phyloP scores from a whole-genome alignment of 371 early-diverging fungal species.

The Syncephalastrum racemosum region DNA sequence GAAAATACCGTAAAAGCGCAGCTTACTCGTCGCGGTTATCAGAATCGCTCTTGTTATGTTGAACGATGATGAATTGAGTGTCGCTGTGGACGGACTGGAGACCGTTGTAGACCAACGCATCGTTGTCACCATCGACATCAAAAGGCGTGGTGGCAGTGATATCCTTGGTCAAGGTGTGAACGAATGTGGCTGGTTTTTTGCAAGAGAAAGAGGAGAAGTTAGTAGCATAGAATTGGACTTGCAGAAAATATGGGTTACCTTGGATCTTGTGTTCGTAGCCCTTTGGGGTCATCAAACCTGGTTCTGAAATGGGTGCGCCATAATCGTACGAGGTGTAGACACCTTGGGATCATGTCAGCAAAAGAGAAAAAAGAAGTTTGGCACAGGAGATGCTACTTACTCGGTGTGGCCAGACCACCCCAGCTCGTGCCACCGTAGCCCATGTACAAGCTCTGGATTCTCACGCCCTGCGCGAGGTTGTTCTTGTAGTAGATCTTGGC shows the following conservation, averaged over 20 bases:
- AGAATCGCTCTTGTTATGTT: constrained; percentile 11
- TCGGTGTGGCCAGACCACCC: constrained; percentile 18
- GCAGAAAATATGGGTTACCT: constrained; percentile 2
- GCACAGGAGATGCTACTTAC: constrained; percentile 4
- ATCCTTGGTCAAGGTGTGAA: constrained; percentile 15
- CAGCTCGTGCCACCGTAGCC: constrained; percentile 18
- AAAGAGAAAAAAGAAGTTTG: background rate
- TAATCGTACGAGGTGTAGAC: constrained; percentile 25
- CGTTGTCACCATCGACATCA: constrained; percentile 6
- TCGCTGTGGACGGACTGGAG: constrained; percentile 11
- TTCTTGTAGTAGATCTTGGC: constrained; percentile 19
- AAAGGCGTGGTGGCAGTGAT: constrained; percentile 15
- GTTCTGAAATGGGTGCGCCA: constrained; percentile 24
- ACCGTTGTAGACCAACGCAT: constrained; percentile 12
- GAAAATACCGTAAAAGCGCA: background rate
- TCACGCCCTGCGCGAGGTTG: constrained; percentile 14
- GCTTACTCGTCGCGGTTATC: constrained; percentile 12
- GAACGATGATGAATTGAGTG: constrained; percentile 18
- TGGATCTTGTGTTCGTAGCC: constrained; percentile 21
- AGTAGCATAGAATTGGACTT: background rate
- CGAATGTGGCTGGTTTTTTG: constrained; percentile 17
- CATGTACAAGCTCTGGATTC: constrained; percentile 16
- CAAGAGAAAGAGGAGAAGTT: background rate
- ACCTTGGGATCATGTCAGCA: background rate
- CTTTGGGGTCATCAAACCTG: constrained; percentile 22